Evolutionary conservation across 495 filamentous ascomycete genomes (phyloP).

Genomic region (Penicillium diatomitis): DNA sequence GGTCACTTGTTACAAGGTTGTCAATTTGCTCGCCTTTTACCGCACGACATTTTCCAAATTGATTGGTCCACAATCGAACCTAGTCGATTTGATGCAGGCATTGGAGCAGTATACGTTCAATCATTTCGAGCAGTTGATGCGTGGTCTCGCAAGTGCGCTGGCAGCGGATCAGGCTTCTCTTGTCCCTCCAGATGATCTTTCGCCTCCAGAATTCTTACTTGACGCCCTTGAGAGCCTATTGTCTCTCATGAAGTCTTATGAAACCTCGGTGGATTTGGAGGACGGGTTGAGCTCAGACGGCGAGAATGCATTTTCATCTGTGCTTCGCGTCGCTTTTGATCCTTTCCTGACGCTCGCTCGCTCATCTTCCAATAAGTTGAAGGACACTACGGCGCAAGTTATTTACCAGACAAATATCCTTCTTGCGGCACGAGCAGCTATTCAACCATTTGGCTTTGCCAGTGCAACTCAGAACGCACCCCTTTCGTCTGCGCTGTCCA

Average conservation of each 20-base stretch:
- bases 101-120: constrained; percentile 70
- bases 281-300: constrained; percentile 35
- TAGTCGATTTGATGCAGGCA: constrained; percentile 57
- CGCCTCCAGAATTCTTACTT: constrained; percentile 72
- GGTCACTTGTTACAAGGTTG: constrained; percentile 78
- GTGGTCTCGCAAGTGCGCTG: constrained; percentile 64
- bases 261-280: constrained; percentile 61
- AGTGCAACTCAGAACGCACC: constrained; percentile 28
- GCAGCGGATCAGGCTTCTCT: constrained; percentile 60
- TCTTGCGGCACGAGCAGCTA: constrained; percentile 40
- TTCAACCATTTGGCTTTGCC: constrained; percentile 36
- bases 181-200: constrained; percentile 46
- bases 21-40: constrained; percentile 86
- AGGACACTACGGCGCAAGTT: constrained; percentile 43
- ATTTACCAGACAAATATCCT: constrained; percentile 84
- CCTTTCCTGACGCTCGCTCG: constrained; percentile 72
- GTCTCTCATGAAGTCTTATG: constrained; percentile 72
- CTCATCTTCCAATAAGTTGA: constrained; percentile 54
- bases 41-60: constrained; percentile 72
- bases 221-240: constrained; percentile 69
- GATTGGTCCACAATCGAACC: constrained; percentile 55
- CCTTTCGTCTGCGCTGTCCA: constrained; percentile 29
- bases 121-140: constrained; percentile 73
- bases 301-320: constrained; percentile 52
- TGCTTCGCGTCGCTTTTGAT: constrained; percentile 76